phyloP scores from a whole-genome alignment of 495 filamentous ascomycete genomes.

The Cenococcum geophilum region DNA sequence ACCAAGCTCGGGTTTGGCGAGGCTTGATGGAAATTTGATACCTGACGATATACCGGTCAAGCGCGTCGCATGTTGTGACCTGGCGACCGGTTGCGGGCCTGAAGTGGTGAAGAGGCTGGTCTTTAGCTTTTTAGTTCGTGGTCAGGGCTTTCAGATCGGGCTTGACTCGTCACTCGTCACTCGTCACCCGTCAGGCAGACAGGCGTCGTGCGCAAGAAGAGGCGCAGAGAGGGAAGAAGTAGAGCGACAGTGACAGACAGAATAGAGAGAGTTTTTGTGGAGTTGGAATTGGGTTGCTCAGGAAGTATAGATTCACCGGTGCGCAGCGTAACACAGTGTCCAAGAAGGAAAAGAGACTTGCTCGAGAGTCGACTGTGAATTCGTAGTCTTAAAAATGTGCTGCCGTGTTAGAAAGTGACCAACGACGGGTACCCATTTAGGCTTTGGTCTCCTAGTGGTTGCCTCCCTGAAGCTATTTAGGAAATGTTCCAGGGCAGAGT shows the following conservation, averaged over 20 bases:
- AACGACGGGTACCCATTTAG: constrained; percentile 17
- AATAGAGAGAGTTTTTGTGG: background rate
- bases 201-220: constrained; percentile 9
- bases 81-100: constrained; percentile 15
- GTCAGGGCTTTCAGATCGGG: constrained; percentile 23
- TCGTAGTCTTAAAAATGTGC: constrained; percentile 26
- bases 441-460: constrained; percentile 23
- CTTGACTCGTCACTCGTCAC: constrained; percentile 11
- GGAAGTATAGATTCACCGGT: constrained; percentile 4
- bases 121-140: too few species aligned
- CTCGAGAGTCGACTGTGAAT: constrained; percentile 10
- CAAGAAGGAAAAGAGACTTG: constrained; percentile 7
- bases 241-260: too few species aligned
- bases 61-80: constrained; percentile 5
- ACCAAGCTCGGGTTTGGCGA: background rate
- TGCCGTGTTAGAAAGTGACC: constrained; percentile 19
- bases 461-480: constrained; percentile 28
- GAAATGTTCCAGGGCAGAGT: constrained; percentile 22
- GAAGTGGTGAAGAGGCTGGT: background rate
- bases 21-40: background rate
- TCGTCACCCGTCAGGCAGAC: constrained; percentile 20
- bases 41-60: constrained; percentile 1
- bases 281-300: constrained; percentile 8
- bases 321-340: constrained; percentile 1
- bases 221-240: too few species aligned